A percentile compares a stretch with the other conserved stretches of the same genome.
Conservation (phyloP, 2,329 filamentous ascomycete species). For the Trichoderma gracile region DNA sequence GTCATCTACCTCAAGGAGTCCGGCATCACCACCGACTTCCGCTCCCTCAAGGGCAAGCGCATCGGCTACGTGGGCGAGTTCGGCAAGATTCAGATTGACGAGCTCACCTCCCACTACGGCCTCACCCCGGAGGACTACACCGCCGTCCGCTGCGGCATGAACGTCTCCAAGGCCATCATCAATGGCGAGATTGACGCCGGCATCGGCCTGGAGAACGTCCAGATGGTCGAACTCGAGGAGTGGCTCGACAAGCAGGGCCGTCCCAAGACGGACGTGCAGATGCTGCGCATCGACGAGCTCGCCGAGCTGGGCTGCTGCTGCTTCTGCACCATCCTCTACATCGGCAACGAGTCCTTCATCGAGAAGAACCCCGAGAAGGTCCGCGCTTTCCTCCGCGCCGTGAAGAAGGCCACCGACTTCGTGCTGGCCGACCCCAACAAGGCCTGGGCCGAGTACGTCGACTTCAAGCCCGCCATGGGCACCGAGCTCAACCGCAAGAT, state of each 20-base stretch:
- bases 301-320: constrained; percentile 80
- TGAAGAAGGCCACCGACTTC: constrained; percentile 73
- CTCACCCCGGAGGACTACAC: constrained; percentile 74
- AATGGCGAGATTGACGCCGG: constrained; percentile 72
- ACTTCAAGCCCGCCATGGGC: constrained; percentile 71
- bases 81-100: constrained; percentile 82
- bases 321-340: constrained; percentile 81
- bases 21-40: constrained; percentile 74
- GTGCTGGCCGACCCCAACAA: constrained; percentile 63
- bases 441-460: constrained; percentile 69
- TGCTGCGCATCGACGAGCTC: constrained; percentile 79
- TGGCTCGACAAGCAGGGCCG: constrained; percentile 67
- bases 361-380: constrained; percentile 66
- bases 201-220: constrained; percentile 76
- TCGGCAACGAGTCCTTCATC: constrained; percentile 72
- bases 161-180: constrained; percentile 75
- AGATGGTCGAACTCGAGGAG: constrained; percentile 80
- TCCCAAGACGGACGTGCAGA: constrained; percentile 68
- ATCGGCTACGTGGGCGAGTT: constrained; percentile 82
- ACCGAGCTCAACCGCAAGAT: constrained; percentile 72
- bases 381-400: constrained; percentile 66
- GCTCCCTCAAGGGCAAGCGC: constrained; percentile 70
- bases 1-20: constrained; percentile 74
- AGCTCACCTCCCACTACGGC: constrained; percentile 75
- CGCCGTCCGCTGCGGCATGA: constrained; percentile 78